Base-by-base conservation (phyloP, 768 basidiomycete genomes). In the Rhizopogon rudus region DNA sequence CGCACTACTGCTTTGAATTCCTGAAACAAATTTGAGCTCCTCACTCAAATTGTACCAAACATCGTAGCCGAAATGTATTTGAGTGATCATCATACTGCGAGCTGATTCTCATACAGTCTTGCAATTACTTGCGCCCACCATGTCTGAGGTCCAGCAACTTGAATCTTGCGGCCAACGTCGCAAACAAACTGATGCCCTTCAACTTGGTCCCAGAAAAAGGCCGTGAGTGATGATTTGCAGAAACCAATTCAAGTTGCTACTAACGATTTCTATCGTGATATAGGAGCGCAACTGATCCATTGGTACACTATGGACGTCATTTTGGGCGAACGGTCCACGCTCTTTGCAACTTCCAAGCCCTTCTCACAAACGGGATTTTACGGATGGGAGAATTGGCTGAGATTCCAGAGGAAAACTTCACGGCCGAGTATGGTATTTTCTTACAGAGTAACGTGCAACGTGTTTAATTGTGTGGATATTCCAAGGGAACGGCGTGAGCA, bases 221-320 rank as follows among this genome's bases (percentile, higher is more conserved):
- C 46, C 49, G 29, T 60, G 31, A 33, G 46, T 49, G 5, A 17
- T 14, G 14, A 33, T 49, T 33, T 6, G n/a, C n/a, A 25, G 20
- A 5, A 31, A 31, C 6, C n/a, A 9, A 14, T 50, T 5, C 29
- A 31, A 5, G 29, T 31, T 2, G 2, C 42, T 1, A n/a, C 28
- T 53, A 29, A 29, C 22, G 3, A 31, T 20, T 37, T n/a, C n/a
- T 6, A n/a, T 45, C 4, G 1, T 29, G 9, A n/a, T 46, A 51
- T n/a, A 59, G 60, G 4, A 39, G 40, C 10, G 17, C 22, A 22
- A 56, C 58, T 3, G 63, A 62, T 56, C 63, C 60, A 7, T 39
- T 66, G 22, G 55, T 60, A 16, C 62, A 65, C 29, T 56, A 63
- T 43, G 59, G 65, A 4, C 49, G 44, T 3, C 65, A 68, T 37